These are phyloP conservation scores for Solanum pennellii DNA, from an alignment of 257 asterid genomes.

Conservation along the genomic window DNA sequence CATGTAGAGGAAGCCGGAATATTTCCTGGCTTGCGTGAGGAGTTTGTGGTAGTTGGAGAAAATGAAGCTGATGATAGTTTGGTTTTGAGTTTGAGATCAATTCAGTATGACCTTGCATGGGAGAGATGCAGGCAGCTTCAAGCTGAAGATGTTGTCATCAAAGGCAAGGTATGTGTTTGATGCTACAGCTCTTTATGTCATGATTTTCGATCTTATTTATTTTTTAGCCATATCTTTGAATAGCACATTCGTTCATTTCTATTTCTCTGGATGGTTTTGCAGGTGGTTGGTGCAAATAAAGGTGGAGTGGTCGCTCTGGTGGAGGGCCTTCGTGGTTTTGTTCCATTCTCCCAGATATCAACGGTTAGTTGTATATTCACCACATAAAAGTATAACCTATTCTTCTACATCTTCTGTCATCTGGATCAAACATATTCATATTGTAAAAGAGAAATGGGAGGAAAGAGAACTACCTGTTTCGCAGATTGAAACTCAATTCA, in stretches of 20 bases:
- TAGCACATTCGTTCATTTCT: neutral
- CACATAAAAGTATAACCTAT: neutral
- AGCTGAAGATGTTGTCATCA: slow-evolving; percentile 92
- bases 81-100: slow-evolving; percentile 69
- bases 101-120: slow-evolving; percentile 92
- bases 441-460: neutral
- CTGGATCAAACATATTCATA: neutral
- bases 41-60: slow-evolving; percentile 66
- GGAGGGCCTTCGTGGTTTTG: slow-evolving; percentile 90
- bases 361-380: slow-evolving; percentile 35
- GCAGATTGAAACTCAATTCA: neutral
- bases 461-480: neutral
- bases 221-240: neutral
- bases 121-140: slow-evolving; percentile 94
- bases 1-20: slow-evolving; percentile 85
- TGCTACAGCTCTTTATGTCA: neutral
- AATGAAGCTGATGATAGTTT: slow-evolving; percentile 80
- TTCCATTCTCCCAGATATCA: slow-evolving; percentile 93
- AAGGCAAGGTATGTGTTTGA: slow-evolving; percentile 62
- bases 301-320: slow-evolving; percentile 90
- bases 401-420: neutral
- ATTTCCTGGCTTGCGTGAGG: slow-evolving; percentile 72
- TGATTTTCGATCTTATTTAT: neutral
- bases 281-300: slow-evolving; percentile 91
- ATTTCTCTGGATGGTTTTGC: slow-evolving; percentile 12